Conservation (phyloP, 306 rosid genomes). For the Inga laurina region DNA sequence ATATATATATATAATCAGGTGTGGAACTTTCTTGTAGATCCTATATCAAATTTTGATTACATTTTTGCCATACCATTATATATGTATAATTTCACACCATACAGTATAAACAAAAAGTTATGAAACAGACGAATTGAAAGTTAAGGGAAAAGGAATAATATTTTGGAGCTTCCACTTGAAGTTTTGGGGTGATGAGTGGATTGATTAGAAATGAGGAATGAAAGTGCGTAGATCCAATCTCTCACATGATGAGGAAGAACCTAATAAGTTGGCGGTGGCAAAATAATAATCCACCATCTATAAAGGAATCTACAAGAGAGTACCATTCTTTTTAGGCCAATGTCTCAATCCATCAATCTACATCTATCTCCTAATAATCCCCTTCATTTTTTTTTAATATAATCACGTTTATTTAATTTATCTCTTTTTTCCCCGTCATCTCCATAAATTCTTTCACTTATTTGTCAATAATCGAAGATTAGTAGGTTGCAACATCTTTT, state of each 20-base stretch:
- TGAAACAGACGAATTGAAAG: neutral
- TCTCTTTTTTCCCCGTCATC: neutral
- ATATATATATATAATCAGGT: too few relatives aligned
- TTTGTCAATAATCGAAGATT: neutral
- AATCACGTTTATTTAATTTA: neutral
- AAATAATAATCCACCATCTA: neutral
- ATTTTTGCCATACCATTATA: neutral
- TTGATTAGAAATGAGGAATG: neutral
- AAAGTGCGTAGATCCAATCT: neutral
- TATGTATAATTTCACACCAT: neutral
- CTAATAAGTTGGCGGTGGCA: neutral
- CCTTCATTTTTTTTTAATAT: neutral
- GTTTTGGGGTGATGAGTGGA: neutral
- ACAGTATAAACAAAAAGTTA: neutral
- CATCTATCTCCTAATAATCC: neutral
- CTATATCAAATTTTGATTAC: neutral
- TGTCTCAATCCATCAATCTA: slow-evolving; percentile 6
- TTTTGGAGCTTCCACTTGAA: neutral
- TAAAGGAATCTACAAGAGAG: neutral
- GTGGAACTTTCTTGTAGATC: too few relatives aligned
- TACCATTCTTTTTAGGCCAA: neutral
- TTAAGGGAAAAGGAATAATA: neutral
- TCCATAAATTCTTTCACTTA: neutral
- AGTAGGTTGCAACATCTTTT: neutral
- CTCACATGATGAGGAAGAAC: neutral